Evolutionary conservation across 495 filamentous ascomycete species (phyloP).

Genomic region (Penicillium antarcticum): DNA sequence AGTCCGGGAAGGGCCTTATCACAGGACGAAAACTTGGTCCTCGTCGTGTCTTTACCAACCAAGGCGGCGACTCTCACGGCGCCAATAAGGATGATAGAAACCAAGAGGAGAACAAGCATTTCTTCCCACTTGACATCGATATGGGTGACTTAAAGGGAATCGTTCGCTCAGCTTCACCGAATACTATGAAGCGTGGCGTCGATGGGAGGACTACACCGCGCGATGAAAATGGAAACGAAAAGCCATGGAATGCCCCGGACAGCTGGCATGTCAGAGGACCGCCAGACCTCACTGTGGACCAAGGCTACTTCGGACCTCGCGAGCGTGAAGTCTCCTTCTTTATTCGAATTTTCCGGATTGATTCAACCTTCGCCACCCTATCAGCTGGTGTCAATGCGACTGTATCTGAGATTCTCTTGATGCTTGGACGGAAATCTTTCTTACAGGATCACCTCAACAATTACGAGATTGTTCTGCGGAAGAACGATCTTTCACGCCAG

Average conservation of each 20-base stretch:
- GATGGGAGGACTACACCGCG: slow-evolving; percentile 50
- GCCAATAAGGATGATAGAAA: slow-evolving; percentile 27
- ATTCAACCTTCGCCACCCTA: slow-evolving; percentile 90
- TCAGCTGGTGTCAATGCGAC: slow-evolving; percentile 77
- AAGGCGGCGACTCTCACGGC: slow-evolving; percentile 25
- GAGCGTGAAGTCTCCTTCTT: slow-evolving; percentile 76
- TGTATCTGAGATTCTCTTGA: slow-evolving; percentile 75
- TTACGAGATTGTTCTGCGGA: slow-evolving; percentile 92
- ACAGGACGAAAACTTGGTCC: slow-evolving; percentile 29
- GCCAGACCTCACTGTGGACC: slow-evolving; percentile 61
- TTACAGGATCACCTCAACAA: slow-evolving; percentile 85
- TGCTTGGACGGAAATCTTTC: slow-evolving; percentile 87
- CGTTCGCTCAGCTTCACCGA: slow-evolving; percentile 41
- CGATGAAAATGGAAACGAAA: slow-evolving; percentile 16
- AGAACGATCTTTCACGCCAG: slow-evolving; percentile 84
- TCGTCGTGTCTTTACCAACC: slow-evolving; percentile 58
- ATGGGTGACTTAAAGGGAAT: slow-evolving; percentile 83
- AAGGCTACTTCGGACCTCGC: slow-evolving; percentile 47
- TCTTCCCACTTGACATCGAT: slow-evolving; percentile 79
- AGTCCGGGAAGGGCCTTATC: slow-evolving; percentile 36
- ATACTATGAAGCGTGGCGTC: slow-evolving; percentile 1
- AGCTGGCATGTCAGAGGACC: slow-evolving; percentile 83
- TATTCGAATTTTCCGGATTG: slow-evolving; percentile 91
- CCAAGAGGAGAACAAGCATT: slow-evolving; percentile 29
- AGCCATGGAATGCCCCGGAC: slow-evolving; percentile 80